Evolutionary conservation across 2,329 filamentous ascomycete genomes (phyloP), one percentile per base, ranked within the genome.

Genomic region (Penicillium sp.): DNA sequence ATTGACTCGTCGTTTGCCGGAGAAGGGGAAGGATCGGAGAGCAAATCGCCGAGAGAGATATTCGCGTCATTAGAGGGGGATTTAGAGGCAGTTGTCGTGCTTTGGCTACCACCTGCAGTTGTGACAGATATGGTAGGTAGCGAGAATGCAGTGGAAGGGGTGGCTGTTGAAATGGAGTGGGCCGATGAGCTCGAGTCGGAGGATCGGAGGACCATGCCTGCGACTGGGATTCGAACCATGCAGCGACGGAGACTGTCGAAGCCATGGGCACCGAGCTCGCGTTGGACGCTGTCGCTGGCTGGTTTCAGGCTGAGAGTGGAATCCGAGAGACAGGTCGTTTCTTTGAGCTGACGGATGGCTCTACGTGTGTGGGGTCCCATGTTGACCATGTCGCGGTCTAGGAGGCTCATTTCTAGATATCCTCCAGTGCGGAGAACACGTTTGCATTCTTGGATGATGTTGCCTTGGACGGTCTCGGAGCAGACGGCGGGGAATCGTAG

Each of bases 1-100:
- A 97, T 96, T 61, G 86, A 87, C 67, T 91, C 90, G 62, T 96
- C 91, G 23, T 88, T 87, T 15, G 82, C 78, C 0, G 84, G 80
- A 8, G 85, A 83, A n/a, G 86, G 81, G n/a, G 84, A 82, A 35
- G 86, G 81, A 60, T 90, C 86, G 31, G 81, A 85, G 73, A 91
- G 87, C 75, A 91, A 85, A 66, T 91, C 88, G 1, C 86, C 85
- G 1, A 91, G 77, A 5, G 75, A 76, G 15, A 76, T 59, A 38
- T 77, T 74, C 6, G 67, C 66, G 27, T 75, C 71, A 25, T 74
- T 72, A 3, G 71, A 74, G 6, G 70, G 67, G 5, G 68, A 65
- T 47, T 71, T 72, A 31, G 51, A 60, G 25, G 52, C 21, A 10
- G 53, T 46, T 16, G 41, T 29, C 15, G 39, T 62, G 37, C 49